Evolutionary conservation across 2,329 filamentous ascomycete species (phyloP).

Genomic region (Seiridium unicorne): DNA sequence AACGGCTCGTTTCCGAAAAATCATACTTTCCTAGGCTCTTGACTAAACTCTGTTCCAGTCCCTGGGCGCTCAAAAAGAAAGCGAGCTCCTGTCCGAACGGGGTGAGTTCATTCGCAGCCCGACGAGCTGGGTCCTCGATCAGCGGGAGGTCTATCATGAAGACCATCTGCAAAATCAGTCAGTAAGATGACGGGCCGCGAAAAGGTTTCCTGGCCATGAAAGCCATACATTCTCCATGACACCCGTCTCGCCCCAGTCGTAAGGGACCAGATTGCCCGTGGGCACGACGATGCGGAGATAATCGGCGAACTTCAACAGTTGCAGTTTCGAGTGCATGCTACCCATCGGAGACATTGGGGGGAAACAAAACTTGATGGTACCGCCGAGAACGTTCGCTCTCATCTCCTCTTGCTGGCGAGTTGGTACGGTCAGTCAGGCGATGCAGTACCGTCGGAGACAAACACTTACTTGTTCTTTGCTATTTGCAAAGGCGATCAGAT

Average conservation of each 20-base stretch:
- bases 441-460: background rate
- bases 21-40: constrained; percentile 75
- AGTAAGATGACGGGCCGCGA: constrained; percentile 9
- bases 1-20: constrained; percentile 67
- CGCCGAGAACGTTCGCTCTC: constrained; percentile 45
- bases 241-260: constrained; percentile 87
- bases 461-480: constrained; percentile 49
- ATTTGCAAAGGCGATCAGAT: constrained; percentile 57
- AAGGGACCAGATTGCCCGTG: constrained; percentile 79
- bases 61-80: constrained; percentile 68
- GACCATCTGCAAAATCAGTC: constrained; percentile 53
- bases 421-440: background rate
- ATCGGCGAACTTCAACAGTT: constrained; percentile 75
- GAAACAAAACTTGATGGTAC: constrained; percentile 70
- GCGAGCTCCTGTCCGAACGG: constrained; percentile 69
- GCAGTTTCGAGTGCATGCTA: constrained; percentile 92
- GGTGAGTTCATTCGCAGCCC: constrained; percentile 33
- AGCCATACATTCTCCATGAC: constrained; percentile 75
- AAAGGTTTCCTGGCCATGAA: background rate
- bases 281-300: constrained; percentile 81
- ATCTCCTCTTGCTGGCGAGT: constrained; percentile 46
- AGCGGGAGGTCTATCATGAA: constrained; percentile 91
- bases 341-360: constrained; percentile 74
- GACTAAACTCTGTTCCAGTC: constrained; percentile 62
- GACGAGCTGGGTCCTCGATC: constrained; percentile 32